Conservation (phyloP, 768 basidiomycete species). For the Russula virescens region DNA sequence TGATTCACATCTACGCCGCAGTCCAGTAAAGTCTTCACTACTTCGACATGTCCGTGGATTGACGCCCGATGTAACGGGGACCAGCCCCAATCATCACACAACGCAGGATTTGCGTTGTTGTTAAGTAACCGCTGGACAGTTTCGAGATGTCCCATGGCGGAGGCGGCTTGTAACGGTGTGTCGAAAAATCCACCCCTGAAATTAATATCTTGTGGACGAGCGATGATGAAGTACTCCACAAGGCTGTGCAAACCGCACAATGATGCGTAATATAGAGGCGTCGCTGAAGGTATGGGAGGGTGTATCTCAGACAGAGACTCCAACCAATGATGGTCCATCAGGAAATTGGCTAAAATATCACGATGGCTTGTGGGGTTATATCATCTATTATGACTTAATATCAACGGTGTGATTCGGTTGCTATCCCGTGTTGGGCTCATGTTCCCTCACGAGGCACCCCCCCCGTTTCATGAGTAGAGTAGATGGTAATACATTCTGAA, state of each 20-base stretch:
- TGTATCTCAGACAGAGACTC: neutral
- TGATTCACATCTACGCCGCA: neutral
- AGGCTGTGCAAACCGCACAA: neutral
- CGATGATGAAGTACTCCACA: neutral
- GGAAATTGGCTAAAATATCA: too few relatives aligned
- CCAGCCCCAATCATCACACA: too few relatives aligned
- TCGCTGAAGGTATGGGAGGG: neutral
- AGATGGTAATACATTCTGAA: too few relatives aligned
- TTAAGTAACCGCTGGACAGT: neutral
- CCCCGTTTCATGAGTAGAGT: too few relatives aligned
- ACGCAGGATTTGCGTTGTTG: neutral
- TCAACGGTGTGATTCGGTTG: too few relatives aligned
- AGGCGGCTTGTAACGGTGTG: neutral
- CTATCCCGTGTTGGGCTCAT: too few relatives aligned
- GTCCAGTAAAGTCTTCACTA: neutral
- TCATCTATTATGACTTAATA: too few relatives aligned
- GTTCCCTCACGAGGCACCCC: too few relatives aligned
- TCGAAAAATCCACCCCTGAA: neutral
- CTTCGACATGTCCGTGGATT: neutral
- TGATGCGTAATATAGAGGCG: slow-evolving; percentile 5
- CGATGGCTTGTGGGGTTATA: too few relatives aligned
- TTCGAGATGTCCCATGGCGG: neutral
- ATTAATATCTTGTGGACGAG: neutral
- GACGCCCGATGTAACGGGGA: neutral
- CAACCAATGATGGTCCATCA: neutral